These are phyloP conservation scores for Myxozyma nipponensis DNA, from an alignment of 805 yeast genomes.

Conservation along the genomic window DNA sequence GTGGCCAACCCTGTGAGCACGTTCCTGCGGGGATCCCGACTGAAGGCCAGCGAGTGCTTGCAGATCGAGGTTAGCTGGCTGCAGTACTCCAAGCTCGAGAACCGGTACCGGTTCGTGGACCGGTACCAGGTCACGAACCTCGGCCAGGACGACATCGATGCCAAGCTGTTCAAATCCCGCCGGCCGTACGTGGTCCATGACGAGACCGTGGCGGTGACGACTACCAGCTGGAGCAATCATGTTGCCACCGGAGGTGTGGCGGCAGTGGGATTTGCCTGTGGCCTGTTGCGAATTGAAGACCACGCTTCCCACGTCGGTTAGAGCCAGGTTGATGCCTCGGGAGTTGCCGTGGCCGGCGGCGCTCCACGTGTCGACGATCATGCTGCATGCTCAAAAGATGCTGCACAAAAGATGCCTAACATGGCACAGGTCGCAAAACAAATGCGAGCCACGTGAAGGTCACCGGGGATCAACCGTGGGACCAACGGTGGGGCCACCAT, in stretches of 20 bases:
- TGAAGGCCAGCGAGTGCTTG: constrained; percentile 9
- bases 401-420: too few relatives aligned
- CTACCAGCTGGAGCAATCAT: constrained; percentile 9
- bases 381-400: too few relatives aligned
- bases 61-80: constrained; percentile 12
- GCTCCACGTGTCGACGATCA: too few relatives aligned
- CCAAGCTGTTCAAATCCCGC: background rate
- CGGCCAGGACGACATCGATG: background rate
- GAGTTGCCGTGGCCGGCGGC: too few relatives aligned
- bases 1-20: constrained; percentile 15
- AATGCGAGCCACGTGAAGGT: too few relatives aligned
- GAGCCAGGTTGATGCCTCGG: too few relatives aligned
- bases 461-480: too few relatives aligned
- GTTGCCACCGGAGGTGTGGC: constrained; percentile 16
- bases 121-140: constrained; percentile 9
- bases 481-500: too few relatives aligned
- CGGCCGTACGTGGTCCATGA: constrained; percentile 5
- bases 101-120: constrained; percentile 17
- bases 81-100: background rate
- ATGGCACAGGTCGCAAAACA: too few relatives aligned
- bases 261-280: constrained; percentile 23
- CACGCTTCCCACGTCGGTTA: too few relatives aligned
- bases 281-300: constrained; percentile 22
- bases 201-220: constrained; percentile 10
- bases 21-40: constrained; percentile 1